Evolutionary conservation across 2,329 filamentous ascomycete genomes (phyloP).

Genomic region (Colletotrichum melonis): DNA sequence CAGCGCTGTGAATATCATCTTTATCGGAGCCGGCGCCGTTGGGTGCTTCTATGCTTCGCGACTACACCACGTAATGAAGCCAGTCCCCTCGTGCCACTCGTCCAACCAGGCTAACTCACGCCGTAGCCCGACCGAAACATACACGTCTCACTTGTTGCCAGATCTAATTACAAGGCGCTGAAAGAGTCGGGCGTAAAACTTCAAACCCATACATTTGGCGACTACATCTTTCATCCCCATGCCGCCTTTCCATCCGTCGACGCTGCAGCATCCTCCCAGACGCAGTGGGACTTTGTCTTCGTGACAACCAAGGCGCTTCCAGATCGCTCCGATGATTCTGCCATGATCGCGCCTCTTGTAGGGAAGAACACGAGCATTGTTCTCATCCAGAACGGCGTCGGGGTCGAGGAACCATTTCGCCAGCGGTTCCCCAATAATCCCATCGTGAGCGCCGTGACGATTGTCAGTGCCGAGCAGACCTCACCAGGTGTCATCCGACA

Average conservation of each 20-base stretch:
- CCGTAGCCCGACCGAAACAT: constrained; percentile 60
- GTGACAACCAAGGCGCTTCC: constrained; percentile 79
- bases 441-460: constrained; percentile 76
- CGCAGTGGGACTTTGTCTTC: constrained; percentile 69
- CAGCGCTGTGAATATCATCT: constrained; percentile 68
- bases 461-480: constrained; percentile 75
- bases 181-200: constrained; percentile 70
- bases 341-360: constrained; percentile 70
- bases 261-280: constrained; percentile 55
- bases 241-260: constrained; percentile 71
- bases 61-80: constrained; percentile 64
- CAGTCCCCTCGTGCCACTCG: constrained; percentile 29
- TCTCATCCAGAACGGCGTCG: constrained; percentile 77
- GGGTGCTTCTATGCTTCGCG: constrained; percentile 80
- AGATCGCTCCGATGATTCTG: constrained; percentile 70
- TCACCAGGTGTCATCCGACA: constrained; percentile 72
- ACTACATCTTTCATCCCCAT: constrained; percentile 72
- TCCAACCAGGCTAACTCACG: constrained; percentile 32
- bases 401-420: constrained; percentile 75
- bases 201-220: constrained; percentile 73
- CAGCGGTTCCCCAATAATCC: constrained; percentile 69
- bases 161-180: constrained; percentile 78
- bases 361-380: constrained; percentile 67
- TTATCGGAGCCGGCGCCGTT: constrained; percentile 78
- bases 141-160: constrained; percentile 76